Conservation (phyloP, 495 filamentous ascomycete species). For the Xylaria telfairii region DNA sequence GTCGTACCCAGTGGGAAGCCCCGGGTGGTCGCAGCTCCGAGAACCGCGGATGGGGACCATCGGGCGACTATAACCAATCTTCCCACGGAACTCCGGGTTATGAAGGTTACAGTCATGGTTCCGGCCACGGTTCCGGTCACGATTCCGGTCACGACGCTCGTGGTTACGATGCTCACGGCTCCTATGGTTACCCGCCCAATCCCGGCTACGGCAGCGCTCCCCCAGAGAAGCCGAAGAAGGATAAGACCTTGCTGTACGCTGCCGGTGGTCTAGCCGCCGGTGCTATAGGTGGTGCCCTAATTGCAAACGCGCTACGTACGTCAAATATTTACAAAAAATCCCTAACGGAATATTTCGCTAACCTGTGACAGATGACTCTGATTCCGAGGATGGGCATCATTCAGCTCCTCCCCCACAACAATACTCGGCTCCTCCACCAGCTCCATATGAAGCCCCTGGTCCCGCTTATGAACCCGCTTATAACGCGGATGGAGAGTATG, state of each 20-base stretch:
- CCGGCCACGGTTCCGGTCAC: constrained; percentile 11
- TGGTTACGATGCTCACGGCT: constrained; percentile 22
- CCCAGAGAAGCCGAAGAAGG: constrained; percentile 52
- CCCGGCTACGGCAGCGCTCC: constrained; percentile 24
- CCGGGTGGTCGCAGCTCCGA: constrained; percentile 40
- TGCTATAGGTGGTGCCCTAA: constrained; percentile 60
- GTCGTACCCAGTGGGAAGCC: constrained; percentile 65
- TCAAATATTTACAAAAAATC: neutral
- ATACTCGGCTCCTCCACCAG: constrained; percentile 30
- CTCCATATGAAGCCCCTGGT: constrained; percentile 17
- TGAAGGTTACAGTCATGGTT: constrained; percentile 6
- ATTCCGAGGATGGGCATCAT: constrained; percentile 37
- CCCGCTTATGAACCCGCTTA: constrained; percentile 33
- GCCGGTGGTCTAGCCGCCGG: constrained; percentile 64
- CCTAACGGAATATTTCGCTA: neutral
- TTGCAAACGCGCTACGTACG: constrained; percentile 61
- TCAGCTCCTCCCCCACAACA: constrained; percentile 31
- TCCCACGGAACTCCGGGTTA: constrained; percentile 29
- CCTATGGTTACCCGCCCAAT: neutral
- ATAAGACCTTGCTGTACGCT: constrained; percentile 55
- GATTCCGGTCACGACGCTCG: constrained; percentile 18
- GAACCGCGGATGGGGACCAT: constrained; percentile 17
- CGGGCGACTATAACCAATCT: constrained; percentile 27
- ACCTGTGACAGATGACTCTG: constrained; percentile 22
- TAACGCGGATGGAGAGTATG: constrained; percentile 46